These are phyloP conservation scores for Coemansia sp. DNA, from an alignment of 192 early-diverging fungal genomes.

Conservation along the genomic window DNA sequence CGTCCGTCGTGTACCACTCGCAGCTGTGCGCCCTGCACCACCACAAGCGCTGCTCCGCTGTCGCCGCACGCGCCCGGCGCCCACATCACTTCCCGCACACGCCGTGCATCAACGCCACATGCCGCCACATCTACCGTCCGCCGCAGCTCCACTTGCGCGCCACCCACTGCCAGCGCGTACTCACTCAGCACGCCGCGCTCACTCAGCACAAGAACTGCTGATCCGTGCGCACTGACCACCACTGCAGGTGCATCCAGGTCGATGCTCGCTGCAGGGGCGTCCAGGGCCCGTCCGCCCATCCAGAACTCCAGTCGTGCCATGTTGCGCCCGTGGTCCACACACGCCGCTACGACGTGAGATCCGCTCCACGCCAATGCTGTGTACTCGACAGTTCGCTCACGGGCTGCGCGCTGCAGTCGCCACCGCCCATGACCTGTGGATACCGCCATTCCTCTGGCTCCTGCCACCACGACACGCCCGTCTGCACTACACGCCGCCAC, in stretches of 20 bases:
- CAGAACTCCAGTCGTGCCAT: slow-evolving; percentile 34
- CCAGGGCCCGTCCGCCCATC: slow-evolving; percentile 27
- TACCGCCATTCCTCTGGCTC: slow-evolving; percentile 77
- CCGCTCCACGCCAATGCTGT: slow-evolving; percentile 47
- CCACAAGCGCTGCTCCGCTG: slow-evolving; percentile 24
- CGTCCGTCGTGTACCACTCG: slow-evolving; percentile 14
- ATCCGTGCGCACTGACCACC: background rate
- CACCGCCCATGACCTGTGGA: slow-evolving; percentile 75
- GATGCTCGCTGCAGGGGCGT: slow-evolving; percentile 22
- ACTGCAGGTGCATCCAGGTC: slow-evolving; percentile 15
- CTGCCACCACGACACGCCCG: slow-evolving; percentile 81
- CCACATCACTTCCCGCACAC: slow-evolving; percentile 49
- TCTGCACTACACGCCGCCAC: slow-evolving; percentile 68
- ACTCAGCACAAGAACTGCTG: slow-evolving; percentile 18
- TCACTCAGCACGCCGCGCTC: slow-evolving; percentile 22
- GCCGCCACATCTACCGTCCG: slow-evolving; percentile 16
- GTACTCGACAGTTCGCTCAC: background rate
- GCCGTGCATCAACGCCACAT: slow-evolving; percentile 9
- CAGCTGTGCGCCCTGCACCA: slow-evolving; percentile 42
- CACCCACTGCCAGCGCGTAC: too few species aligned
- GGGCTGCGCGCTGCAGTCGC: slow-evolving; percentile 55
- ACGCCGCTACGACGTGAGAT: slow-evolving; percentile 35
- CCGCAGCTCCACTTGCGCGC: slow-evolving; percentile 24
- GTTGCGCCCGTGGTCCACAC: slow-evolving; percentile 22
- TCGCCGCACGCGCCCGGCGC: slow-evolving; percentile 46